Evolutionary conservation across 306 rosid species (phyloP).

Genomic region (Adenanthera pavonina): DNA sequence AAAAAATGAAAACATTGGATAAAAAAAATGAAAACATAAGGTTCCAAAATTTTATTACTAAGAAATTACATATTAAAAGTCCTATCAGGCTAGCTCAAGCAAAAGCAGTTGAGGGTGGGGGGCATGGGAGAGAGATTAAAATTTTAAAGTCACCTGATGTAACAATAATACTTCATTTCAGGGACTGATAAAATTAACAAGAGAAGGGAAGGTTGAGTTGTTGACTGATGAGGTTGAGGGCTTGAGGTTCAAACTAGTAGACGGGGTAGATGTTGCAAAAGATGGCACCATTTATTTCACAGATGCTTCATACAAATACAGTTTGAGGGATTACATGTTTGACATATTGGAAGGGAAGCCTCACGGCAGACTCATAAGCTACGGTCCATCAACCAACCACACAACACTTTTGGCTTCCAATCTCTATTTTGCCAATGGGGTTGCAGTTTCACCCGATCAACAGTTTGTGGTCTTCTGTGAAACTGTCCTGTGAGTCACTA

Average conservation of each 20-base stretch:
- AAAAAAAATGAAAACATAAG: no score
- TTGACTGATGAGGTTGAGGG: slow-evolving; percentile 59
- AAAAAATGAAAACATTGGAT: no score
- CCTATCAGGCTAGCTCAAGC: no score
- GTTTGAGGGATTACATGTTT: not conserved
- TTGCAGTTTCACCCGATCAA: slow-evolving; percentile 65
- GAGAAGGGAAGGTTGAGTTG: slow-evolving; percentile 50
- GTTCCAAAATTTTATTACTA: no score
- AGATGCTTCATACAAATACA: slow-evolving; percentile 65
- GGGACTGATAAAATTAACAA: slow-evolving; percentile 66
- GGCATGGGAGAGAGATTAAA: no score
- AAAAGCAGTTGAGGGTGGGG: no score
- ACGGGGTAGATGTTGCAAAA: slow-evolving; percentile 64
- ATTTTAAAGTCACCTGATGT: no score
- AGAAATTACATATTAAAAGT: no score
- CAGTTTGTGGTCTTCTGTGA: slow-evolving; percentile 63
- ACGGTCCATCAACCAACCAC: slow-evolving; percentile 54
- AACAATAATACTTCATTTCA: no score
- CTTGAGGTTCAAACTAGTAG: slow-evolving; percentile 55
- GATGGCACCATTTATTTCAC: slow-evolving; percentile 80
- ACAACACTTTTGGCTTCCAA: slow-evolving; percentile 55
- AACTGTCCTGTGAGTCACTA: slow-evolving; percentile 50
- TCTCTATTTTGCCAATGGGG: slow-evolving; percentile 73
- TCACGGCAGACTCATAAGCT: slow-evolving; percentile 66
- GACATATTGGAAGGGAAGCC: slow-evolving; percentile 68